phyloP scores from a whole-genome alignment of 1,284 basidiomycete species.

The Neolentinus lepideus region DNA sequence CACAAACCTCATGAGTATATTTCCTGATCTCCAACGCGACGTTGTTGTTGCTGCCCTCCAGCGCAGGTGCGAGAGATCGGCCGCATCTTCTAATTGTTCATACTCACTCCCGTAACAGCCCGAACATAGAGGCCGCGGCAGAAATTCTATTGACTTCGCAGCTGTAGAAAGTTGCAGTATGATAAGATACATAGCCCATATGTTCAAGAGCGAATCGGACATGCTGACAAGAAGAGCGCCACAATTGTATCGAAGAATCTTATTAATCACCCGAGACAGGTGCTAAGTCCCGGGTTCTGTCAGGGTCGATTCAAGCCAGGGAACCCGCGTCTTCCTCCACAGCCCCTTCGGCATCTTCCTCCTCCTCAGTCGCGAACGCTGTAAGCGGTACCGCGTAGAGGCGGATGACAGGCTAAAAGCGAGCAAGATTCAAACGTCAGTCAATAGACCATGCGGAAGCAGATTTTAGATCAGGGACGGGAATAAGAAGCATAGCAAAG shows the following conservation, averaged over 20 bases:
- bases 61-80: conserved; percentile 52
- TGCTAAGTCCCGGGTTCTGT: not conserved
- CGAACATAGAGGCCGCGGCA: conserved; percentile 74
- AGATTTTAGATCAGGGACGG: not conserved
- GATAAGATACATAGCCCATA: not conserved
- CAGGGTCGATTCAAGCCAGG: not conserved
- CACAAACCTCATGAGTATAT: conserved; percentile 68
- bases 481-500: not conserved
- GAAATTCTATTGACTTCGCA: conserved; percentile 64
- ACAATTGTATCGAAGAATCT: not conserved
- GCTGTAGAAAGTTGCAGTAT: conserved; percentile 6
- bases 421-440: conserved; percentile 4
- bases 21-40: conserved; percentile 71
- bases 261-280: not conserved
- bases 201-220: not conserved
- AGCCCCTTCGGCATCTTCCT: conserved; percentile 40
- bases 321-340: conserved; percentile 35
- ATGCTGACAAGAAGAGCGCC: not conserved
- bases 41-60: conserved; percentile 76
- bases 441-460: not conserved
- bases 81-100: conserved; percentile 4
- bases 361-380: conserved; percentile 70
- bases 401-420: conserved; percentile 79
- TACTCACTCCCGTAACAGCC: conserved; percentile 30
- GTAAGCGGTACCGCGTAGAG: conserved; percentile 88